phyloP scores from a whole-genome alignment of 2,329 filamentous ascomycete genomes.

The Acrodontium crateriforme region DNA sequence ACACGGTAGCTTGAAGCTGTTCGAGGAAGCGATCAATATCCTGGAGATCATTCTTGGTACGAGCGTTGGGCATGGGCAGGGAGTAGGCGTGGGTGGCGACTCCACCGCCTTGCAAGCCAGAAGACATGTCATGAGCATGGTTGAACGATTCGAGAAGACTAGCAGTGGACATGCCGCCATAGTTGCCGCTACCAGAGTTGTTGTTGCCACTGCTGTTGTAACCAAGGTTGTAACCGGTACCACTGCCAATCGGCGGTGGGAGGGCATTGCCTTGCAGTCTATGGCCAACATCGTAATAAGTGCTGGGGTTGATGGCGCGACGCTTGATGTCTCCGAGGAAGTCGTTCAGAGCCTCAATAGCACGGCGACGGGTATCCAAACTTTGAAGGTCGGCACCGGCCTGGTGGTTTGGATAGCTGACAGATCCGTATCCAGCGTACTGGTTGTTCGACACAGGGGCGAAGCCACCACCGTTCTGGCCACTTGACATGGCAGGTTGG shows the following conservation, averaged over 20 bases:
- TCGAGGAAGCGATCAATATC: constrained; percentile 92
- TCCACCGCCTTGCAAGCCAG: constrained; percentile 33
- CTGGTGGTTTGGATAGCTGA: constrained; percentile 33
- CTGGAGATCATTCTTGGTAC: constrained; percentile 85
- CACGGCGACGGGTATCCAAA: constrained; percentile 63
- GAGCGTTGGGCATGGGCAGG: constrained; percentile 74
- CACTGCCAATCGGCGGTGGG: constrained; percentile 23
- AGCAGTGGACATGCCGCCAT: constrained; percentile 14
- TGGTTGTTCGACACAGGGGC: constrained; percentile 16
- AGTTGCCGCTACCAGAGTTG: constrained; percentile 14
- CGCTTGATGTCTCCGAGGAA: constrained; percentile 92
- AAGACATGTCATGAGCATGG: constrained; percentile 14
- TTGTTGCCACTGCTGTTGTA: constrained; percentile 19
- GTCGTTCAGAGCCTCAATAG: constrained; percentile 74
- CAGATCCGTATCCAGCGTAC: constrained; percentile 25
- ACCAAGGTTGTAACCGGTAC: constrained; percentile 24
- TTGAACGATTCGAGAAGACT: constrained; percentile 24
- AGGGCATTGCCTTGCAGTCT: constrained; percentile 54
- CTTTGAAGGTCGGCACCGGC: constrained; percentile 23
- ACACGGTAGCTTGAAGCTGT: constrained; percentile 91
- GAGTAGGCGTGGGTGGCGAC: constrained; percentile 69
- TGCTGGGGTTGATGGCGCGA: constrained; percentile 73
- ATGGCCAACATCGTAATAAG: constrained; percentile 84
- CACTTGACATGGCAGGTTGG: constrained; percentile 15
- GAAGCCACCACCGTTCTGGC: constrained; percentile 12